These are phyloP conservation scores for Fusarium setosum DNA, from an alignment of 2,329 filamentous ascomycete species.

Conservation along the genomic window DNA sequence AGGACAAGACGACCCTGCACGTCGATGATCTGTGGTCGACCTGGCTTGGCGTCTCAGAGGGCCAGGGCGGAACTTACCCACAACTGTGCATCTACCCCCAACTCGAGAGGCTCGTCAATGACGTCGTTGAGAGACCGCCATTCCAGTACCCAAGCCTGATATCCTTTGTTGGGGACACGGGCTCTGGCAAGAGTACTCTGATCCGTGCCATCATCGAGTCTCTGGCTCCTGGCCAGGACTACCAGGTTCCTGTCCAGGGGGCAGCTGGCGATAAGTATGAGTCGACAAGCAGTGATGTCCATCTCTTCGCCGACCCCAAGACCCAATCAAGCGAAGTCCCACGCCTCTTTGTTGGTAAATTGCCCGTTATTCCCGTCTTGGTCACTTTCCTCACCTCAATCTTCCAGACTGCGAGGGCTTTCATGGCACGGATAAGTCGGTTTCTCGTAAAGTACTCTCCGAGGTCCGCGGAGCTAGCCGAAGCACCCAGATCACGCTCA, in stretches of 20 bases:
- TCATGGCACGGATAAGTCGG: no score
- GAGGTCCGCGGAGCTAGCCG: not conserved
- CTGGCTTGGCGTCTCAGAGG: not conserved
- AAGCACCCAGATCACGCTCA: not conserved
- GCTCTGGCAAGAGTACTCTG: not conserved
- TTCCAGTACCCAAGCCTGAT: conserved; percentile 1
- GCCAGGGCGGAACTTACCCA: not conserved
- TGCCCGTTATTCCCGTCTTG: no score
- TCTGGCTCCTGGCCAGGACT: not conserved
- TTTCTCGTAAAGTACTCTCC: not conserved
- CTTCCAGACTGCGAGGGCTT: no score
- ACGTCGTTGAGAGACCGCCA: not conserved
- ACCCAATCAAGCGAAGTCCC: not conserved
- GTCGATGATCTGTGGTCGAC: not conserved
- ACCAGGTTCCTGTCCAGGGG: not conserved
- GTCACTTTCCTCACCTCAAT: no score
- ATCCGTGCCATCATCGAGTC: conserved; percentile 1
- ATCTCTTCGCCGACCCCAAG: not conserved
- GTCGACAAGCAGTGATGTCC: not conserved
- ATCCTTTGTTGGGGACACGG: not conserved
- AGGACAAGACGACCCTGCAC: not conserved
- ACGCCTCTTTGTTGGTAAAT: not conserved
- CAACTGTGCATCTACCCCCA: not conserved
- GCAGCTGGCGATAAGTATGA: not conserved
- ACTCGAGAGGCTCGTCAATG: not conserved